Percentiles rank a stretch among this genome's conserved stretches.
Evolutionary conservation across 108 stramenopile genomes (phyloP).

Genomic region (Craspedostauros australis): DNA sequence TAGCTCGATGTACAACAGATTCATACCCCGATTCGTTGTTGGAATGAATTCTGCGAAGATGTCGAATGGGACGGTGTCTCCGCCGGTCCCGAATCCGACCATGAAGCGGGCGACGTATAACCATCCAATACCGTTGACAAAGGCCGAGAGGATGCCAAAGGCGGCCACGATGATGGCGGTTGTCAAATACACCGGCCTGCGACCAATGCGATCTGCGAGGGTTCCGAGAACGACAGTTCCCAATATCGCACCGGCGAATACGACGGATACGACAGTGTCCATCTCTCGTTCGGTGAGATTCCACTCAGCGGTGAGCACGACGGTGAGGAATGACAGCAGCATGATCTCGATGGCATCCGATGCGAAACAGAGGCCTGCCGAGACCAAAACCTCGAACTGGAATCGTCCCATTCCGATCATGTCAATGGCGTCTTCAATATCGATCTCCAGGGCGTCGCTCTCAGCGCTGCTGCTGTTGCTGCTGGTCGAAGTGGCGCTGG

Average conservation of each 20-base stretch:
- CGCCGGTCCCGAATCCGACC: conserved; percentile 74
- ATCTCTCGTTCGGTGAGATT: conserved; percentile 32
- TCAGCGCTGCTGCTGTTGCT: background rate
- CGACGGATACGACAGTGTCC: conserved; percentile 41
- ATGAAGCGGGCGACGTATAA: conserved; percentile 40
- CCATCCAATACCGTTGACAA: conserved; percentile 32
- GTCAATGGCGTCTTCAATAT: conserved; percentile 37
- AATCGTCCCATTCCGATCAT: conserved; percentile 54
- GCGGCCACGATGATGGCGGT: conserved; percentile 37
- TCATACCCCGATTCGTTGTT: conserved; percentile 28
- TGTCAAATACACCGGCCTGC: conserved; percentile 45
- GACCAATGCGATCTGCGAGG: conserved; percentile 57
- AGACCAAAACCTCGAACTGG: conserved; percentile 45
- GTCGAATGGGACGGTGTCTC: conserved; percentile 47
- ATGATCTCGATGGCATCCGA: conserved; percentile 71
- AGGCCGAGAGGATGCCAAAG: conserved; percentile 50
- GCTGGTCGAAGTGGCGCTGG: no score
- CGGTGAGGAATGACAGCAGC: conserved; percentile 51
- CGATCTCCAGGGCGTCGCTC: background rate
- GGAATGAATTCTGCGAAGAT: conserved; percentile 44
- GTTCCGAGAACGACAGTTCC: conserved; percentile 57
- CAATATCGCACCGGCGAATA: conserved; percentile 57
- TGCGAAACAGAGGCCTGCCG: conserved; percentile 70
- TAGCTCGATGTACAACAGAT: conserved; percentile 39
- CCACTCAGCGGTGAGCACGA: conserved; percentile 52